These are phyloP conservation scores for Fusarium tupiense DNA, from an alignment of 2,329 filamentous ascomycete species.

Conservation along the genomic window DNA sequence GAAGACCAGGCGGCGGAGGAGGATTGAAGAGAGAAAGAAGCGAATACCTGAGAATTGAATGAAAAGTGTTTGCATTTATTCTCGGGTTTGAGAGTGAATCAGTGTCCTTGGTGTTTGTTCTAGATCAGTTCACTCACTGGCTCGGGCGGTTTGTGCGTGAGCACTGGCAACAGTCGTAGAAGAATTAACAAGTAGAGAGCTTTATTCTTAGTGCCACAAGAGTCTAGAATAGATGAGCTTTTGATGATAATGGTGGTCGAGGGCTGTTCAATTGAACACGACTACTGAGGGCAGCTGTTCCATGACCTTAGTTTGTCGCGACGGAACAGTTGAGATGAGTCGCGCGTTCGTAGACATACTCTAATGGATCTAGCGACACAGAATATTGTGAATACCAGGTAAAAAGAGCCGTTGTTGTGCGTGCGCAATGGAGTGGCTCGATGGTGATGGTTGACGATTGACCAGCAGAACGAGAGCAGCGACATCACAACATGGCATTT, in stretches of 20 bases:
- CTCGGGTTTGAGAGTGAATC: not conserved
- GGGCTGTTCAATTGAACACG: not conserved
- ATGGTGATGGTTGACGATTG: not conserved
- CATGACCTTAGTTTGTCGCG: too few relatives aligned
- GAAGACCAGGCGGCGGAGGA: not conserved
- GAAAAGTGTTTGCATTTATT: not conserved
- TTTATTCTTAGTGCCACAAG: fast-evolving
- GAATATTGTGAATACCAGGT: fast-evolving
- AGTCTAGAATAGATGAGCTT: fast-evolving
- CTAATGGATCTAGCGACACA: not conserved
- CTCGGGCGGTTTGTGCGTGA: not conserved
- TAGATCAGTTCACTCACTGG: not conserved
- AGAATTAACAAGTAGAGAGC: fast-evolving
- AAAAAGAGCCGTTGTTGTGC: not conserved
- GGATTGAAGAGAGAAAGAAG: not conserved
- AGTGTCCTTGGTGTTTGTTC: not conserved
- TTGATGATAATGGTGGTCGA: not conserved
- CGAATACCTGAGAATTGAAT: fast-evolving
- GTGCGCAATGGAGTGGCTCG: not conserved
- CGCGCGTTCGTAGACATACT: fast-evolving
- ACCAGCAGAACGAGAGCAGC: not conserved
- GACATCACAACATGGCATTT: not conserved
- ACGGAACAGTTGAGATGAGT: not conserved
- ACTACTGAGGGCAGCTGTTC: not conserved
- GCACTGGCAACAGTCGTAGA: not conserved